phyloP scores from a whole-genome alignment of 768 basidiomycete genomes.

The Clitopilus passeckerianus region DNA sequence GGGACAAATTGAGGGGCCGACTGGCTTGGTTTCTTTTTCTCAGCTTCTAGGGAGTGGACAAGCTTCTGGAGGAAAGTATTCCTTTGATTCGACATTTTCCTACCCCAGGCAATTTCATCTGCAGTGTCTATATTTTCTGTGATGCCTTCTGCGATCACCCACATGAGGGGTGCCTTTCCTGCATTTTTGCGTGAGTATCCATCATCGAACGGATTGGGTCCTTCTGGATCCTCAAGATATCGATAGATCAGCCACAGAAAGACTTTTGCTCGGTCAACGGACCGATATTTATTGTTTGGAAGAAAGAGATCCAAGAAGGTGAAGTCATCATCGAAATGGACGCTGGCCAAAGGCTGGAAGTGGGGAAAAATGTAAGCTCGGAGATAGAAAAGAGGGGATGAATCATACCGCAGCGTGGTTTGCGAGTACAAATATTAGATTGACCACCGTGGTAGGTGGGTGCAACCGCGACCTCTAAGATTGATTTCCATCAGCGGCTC shows the following conservation, averaged over 20 bases:
- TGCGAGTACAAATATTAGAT: conserved; percentile 79
- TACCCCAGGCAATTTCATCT: conserved; percentile 78
- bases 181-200: conserved; percentile 50
- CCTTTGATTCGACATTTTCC: conserved; percentile 65
- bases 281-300: conserved; percentile 62
- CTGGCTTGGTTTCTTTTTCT: conserved; percentile 39
- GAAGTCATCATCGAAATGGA: conserved; percentile 70
- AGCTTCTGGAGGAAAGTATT: conserved; percentile 69
- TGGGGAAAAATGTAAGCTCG: conserved; percentile 4
- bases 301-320: conserved; percentile 86
- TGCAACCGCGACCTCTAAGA: conserved; percentile 49
- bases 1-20: conserved; percentile 39
- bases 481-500: conserved; percentile 3
- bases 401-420: conserved; percentile 68
- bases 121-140: conserved; percentile 74
- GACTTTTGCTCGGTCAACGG: conserved; percentile 66
- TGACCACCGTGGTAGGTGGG: conserved; percentile 84
- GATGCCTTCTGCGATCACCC: conserved; percentile 49
- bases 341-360: conserved; percentile 48
- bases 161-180: conserved; percentile 62
- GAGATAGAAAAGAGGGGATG: not conserved
- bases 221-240: conserved; percentile 65
- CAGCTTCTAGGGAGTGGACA: conserved; percentile 48
- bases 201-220: conserved; percentile 74
- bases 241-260: conserved; percentile 84